Percentiles rank a stretch among this genome's conserved stretches.
Conservation (phyloP, 2,329 filamentous ascomycete species). For the Sclerotinia glacialis region DNA sequence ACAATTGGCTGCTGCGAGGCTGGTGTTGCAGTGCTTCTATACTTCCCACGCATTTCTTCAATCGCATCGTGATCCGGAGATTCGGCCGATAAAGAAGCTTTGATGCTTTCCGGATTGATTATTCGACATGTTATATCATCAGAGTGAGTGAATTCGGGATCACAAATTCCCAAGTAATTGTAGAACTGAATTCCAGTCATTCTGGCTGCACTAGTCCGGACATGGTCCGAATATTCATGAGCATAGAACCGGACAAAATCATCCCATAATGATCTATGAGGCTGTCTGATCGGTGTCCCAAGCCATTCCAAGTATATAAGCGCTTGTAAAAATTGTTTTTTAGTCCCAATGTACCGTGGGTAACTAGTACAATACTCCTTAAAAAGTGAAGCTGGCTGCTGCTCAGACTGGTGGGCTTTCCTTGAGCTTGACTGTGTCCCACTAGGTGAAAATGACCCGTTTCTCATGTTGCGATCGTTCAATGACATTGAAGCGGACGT, state of each 20-base stretch:
- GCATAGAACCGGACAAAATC: slow-evolving; percentile 51
- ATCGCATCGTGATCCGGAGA: slow-evolving; percentile 5
- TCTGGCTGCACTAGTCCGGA: background rate
- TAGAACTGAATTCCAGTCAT: slow-evolving; percentile 13
- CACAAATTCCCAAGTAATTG: background rate
- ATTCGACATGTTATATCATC: background rate
- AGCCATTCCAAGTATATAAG: slow-evolving; percentile 47
- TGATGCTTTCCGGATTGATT: slow-evolving; percentile 3
- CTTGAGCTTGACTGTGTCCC: background rate
- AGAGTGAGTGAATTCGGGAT: slow-evolving; percentile 4
- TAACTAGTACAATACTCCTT: slow-evolving; percentile 46
- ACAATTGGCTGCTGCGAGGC: background rate
- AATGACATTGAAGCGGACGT: background rate
- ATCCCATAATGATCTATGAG: slow-evolving; percentile 50
- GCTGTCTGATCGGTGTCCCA: slow-evolving; percentile 35
- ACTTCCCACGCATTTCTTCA: slow-evolving; percentile 3
- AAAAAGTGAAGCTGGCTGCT: slow-evolving; percentile 31
- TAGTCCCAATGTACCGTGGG: slow-evolving; percentile 44
- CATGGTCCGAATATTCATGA: slow-evolving; percentile 39
- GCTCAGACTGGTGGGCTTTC: background rate
- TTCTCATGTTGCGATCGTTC: background rate
- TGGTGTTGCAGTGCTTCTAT: background rate
- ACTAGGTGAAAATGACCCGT: background rate
- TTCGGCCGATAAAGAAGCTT: background rate
- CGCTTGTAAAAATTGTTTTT: slow-evolving; percentile 46